Conservation (phyloP, 768 basidiomycete genomes). For the Lactarius hengduanensis region DNA sequence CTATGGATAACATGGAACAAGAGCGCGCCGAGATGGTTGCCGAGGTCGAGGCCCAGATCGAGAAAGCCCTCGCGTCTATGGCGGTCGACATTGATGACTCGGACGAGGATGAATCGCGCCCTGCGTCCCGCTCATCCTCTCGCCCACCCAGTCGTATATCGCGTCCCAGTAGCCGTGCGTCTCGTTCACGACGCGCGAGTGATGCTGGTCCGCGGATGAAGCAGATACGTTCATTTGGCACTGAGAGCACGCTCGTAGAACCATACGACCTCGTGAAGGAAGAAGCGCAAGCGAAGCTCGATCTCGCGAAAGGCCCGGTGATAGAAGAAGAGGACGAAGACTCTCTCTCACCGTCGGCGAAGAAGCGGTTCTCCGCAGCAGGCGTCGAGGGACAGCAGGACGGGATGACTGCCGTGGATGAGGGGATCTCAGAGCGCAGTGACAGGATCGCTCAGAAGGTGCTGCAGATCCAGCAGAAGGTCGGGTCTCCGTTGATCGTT, state of each 20-base stretch:
- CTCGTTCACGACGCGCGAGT: conserved; percentile 54
- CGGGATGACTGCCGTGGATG: conserved; percentile 83
- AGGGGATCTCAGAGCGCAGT: conserved; percentile 79
- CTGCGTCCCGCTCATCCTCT: conserved; percentile 32
- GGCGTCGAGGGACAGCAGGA: conserved; percentile 64
- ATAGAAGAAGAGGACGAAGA: conserved; percentile 46
- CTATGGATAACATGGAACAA: conserved; percentile 85
- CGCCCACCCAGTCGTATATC: conserved; percentile 22
- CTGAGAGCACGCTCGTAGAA: conserved; percentile 80
- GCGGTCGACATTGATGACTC: conserved; percentile 76
- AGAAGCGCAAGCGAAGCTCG: conserved; percentile 47
- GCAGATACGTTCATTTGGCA: conserved; percentile 67
- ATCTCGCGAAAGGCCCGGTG: conserved; percentile 54
- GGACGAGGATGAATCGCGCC: conserved; percentile 69
- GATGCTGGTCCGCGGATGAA: conserved; percentile 52
- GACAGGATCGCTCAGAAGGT: conserved; percentile 90
- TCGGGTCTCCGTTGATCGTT: conserved; percentile 37
- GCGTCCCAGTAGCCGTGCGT: conserved; percentile 53
- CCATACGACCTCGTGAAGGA: conserved; percentile 44
- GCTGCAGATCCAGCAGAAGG: conserved; percentile 88
- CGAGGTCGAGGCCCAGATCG: conserved; percentile 91
- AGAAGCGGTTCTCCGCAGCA: conserved; percentile 79
- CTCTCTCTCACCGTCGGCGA: conserved; percentile 42
- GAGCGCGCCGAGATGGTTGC: conserved; percentile 88
- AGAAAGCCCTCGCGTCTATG: conserved; percentile 82